Evolutionary conservation across 305 asterid species (phyloP).

Genomic region (Coffea humblotiana): DNA sequence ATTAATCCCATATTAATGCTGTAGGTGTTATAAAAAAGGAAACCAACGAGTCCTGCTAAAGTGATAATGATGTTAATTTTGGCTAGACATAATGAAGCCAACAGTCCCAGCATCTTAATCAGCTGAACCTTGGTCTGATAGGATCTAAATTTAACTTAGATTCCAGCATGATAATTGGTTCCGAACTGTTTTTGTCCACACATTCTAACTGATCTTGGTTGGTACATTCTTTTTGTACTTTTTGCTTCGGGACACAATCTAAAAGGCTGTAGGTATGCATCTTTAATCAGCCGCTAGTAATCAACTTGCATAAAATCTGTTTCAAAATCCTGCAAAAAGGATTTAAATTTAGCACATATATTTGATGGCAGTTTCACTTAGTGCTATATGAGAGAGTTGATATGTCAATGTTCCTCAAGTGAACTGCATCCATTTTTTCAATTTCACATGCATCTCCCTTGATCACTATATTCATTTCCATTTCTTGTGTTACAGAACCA

Average conservation of each 20-base stretch:
- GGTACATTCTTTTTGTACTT: not conserved
- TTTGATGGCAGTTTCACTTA: not conserved
- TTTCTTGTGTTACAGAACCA: constrained; percentile 35
- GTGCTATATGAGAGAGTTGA: not conserved
- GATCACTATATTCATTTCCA: not conserved
- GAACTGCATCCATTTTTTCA: not conserved
- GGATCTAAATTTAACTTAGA: not conserved
- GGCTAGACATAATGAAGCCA: not conserved
- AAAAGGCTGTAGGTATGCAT: not conserved
- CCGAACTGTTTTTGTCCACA: not conserved
- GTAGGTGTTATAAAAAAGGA: not conserved
- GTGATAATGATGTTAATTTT: not conserved
- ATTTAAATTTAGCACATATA: not conserved
- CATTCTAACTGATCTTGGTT: not conserved
- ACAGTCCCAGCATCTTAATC: not conserved
- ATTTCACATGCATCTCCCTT: not conserved
- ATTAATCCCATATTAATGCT: not conserved
- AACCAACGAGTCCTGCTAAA: not conserved
- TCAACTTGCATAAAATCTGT: not conserved
- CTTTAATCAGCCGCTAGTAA: not conserved
- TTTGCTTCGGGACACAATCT: too few relatives aligned
- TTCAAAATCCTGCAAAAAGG: not conserved
- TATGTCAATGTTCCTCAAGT: not conserved
- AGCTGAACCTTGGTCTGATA: not conserved
- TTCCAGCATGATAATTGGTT: not conserved